Evolutionary conservation across 2,329 filamentous ascomycete genomes (phyloP), one percentile per base, ranked within the genome.

Genomic region (Alternaria sp.): DNA sequence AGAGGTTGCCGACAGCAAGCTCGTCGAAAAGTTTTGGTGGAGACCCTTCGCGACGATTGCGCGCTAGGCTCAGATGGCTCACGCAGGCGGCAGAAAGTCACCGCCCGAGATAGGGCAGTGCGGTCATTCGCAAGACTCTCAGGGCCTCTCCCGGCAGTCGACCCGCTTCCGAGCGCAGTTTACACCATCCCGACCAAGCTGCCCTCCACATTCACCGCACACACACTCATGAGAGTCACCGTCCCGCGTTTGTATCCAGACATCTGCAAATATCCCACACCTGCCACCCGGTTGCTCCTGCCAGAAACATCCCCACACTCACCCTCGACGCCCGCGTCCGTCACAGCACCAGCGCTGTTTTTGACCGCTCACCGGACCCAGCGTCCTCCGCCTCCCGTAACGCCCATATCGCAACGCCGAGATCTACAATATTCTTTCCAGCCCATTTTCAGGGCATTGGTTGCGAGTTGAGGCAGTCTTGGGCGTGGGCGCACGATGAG

Each of bases 401-500:
- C 65, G 41, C 40, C 58, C 51, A 56, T 62, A 37, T 58, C 58
- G 56, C 56, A 58, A 69, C 67, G 65, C 62, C 61, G 54, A 49
- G 50, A 48, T 52, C 60, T n/a, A 34, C 26, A 21, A 63, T 40
- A 34, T 42, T 14, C 51, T 51, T 33, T 24, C 13, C 57, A 54
- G 23, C 60, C 31, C 52, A 50, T 45, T 5, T 48, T 17, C 48
- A 54, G 51, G 42, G 59, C 60, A 70, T 68, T 72, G 69, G 68
- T 52, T 65, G 56, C 66, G 52, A 67, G 59, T 63, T 68, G 72
- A 72, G 63, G 44, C 64, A 61, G 56, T 46, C 57, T 70, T 54
- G 58, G 65, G 68, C 72, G 56, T 66, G 70, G 70, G 76, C 76
- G 75, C 76, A 77, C 67, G 48, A 78, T 79, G 77, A 78, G 74